Evolutionary conservation across 1,284 basidiomycete genomes (phyloP).

Genomic region (Malassezia brasiliensis): DNA sequence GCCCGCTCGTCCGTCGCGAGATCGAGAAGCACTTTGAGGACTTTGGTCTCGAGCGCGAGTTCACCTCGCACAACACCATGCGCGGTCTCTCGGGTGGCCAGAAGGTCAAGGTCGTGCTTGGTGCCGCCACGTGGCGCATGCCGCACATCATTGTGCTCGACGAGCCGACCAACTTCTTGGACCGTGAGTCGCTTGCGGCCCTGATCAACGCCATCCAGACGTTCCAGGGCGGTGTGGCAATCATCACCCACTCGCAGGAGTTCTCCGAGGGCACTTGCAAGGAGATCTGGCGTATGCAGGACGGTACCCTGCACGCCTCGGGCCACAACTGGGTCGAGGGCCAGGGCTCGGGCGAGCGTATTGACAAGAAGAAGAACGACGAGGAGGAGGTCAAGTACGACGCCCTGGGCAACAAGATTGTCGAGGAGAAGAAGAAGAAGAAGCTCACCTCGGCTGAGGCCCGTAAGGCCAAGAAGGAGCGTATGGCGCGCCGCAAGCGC

Average conservation of each 20-base stretch:
- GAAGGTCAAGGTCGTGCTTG: constrained; percentile 49
- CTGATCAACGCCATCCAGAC: constrained; percentile 46
- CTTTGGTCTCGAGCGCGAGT: constrained; percentile 48
- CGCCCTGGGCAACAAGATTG: constrained; percentile 41
- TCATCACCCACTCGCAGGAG: constrained; percentile 47
- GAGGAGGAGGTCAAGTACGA: constrained; percentile 36
- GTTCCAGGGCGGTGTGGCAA: constrained; percentile 46
- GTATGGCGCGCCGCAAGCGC: constrained; percentile 27
- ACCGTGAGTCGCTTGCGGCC: constrained; percentile 48
- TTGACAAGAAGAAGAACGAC: constrained; percentile 40
- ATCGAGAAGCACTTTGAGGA: constrained; percentile 49
- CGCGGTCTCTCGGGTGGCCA: constrained; percentile 48
- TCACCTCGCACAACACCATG: constrained; percentile 49
- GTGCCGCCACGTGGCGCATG: constrained; percentile 45
- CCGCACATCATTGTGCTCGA: constrained; percentile 48
- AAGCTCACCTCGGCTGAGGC: constrained; percentile 27
- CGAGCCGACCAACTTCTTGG: constrained; percentile 49
- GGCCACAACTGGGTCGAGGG: constrained; percentile 83
- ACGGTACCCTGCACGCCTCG: constrained; percentile 35
- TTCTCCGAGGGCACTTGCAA: constrained; percentile 46
- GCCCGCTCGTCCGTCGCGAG: constrained; percentile 46
- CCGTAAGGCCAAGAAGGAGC: constrained; percentile 34
- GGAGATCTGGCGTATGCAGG: constrained; percentile 45
- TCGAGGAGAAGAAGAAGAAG: constrained; percentile 30
- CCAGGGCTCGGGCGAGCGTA: constrained; percentile 52